Evolutionary conservation across 805 yeast genomes (phyloP), one percentile per base, ranked within the genome.

Genomic region (Candida broadrunensis): DNA sequence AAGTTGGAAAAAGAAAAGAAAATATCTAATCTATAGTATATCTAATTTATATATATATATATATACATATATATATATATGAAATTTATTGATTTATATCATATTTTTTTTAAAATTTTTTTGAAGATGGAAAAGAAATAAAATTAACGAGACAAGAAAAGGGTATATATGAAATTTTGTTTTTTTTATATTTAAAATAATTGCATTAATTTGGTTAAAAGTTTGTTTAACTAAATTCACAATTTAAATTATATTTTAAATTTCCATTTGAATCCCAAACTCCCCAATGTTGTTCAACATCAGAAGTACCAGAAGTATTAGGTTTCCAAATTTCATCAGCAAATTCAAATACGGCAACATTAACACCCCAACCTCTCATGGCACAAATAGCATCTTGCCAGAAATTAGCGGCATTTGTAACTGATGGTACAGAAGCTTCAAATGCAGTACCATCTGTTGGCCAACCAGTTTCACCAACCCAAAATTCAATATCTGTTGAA

Each of bases 391-490:
- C 95, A 56, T 88, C 80, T 65, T 83, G 78, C 95, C 93, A 91
- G 80, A 77, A 91, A 52, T 67, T 63, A 55, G 75, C 71, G 44
- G 98, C 98, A 57, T 88, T 88, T 30, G 59, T 72, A 42, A 79
- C 75, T 55, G 82, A 63, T 56, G 97, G 97, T 21, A 65, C 61
- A 38, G 97, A 70, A 49, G 57, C 44, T 60, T 80, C 88, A 55
- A 67, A 89, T 59, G 71, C 66, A 45, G 88, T 79, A 65, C 97
- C 97, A 5, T 75, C 81, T 25, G 96, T 78, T 63, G 97, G 95
- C 96, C 97, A 89, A 54, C 97, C 97, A 50, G 97, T 89, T 75
- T 90, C 97, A 66, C 97, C 97, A 56, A 89, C 93, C 89, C 91
- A 90, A 76, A 90, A 88, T 43, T 81, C 76, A 55, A 91, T 77